Evolutionary conservation across 1,284 basidiomycete species (phyloP), one percentile per base, ranked within the genome.

Genomic region (Puccinia hordei): DNA sequence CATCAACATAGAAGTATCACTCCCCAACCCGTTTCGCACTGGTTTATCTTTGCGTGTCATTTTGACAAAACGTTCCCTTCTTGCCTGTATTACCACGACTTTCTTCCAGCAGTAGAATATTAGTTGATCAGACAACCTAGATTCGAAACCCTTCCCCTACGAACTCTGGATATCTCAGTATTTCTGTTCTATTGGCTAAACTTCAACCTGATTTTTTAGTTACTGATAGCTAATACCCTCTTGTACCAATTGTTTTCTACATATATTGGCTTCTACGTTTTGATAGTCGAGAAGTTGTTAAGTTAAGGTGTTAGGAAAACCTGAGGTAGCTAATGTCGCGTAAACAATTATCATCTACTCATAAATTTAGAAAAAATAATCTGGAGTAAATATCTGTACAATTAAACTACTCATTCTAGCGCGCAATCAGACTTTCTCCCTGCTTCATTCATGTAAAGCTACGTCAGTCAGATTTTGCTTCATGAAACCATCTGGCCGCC

Each of bases 401-500:
- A 59, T 17, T 33, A 27, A 27, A 59, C 27, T 27, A 27, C n/a
- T n/a, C n/a, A 30, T 59, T 30, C 27, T 59, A 17, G 15, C 12
- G 12, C 13, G 12, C 3, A 27, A 8, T 15, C 30, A 27, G 57
- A 59, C 3, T 27, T 59, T 55, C 22, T 24, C 24, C 8, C 53
- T 55, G 19, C 22, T 55, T 24, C 19, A n/a, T n/a, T n/a, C n/a
- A n/a, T n/a, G n/a, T n/a, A 12, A 59, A 33, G 30, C 27, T 3
- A 30, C 30, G 17, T 59, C 9, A 33, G 27, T 27, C 13, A 5
- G 17, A 24, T 49, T 1, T 63, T 17, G 22, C 22, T 61, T 80
- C 27, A 80, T 33, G 78, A 66, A 1, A 80, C 71, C 78, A 80
- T 80, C 19, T 66, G 53, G 49, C 78, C 78, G 22, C 57, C 65